Evolutionary conservation across 1,284 basidiomycete species (phyloP), one percentile per base, ranked within the genome.

Genomic region (Pseudozyma thailandica): DNA sequence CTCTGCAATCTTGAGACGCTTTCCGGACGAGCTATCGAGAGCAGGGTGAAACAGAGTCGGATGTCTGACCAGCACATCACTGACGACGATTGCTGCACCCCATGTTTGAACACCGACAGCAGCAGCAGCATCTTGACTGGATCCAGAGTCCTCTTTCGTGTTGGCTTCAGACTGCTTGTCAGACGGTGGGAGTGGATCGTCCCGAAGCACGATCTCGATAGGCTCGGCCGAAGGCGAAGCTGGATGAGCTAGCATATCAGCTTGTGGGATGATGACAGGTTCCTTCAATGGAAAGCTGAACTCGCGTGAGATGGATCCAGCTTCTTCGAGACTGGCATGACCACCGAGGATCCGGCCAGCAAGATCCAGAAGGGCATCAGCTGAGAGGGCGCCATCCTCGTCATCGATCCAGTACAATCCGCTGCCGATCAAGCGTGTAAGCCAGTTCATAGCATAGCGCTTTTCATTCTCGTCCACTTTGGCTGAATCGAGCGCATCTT

Each of bases 91-190:
- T 6, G 72, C 47, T 4, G 66, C 62, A 5, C 61, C 72, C 72
- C 72, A 74, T 3, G 72, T 74, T 41, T 72, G 66, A 2, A 70
- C 72, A 9, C 72, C 72, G 0, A 74, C 66, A 38, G 72, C 72
- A 9, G 58, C 72, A n/a, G 72, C 66, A 12, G 69, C 66, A 25
- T 60, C 59, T 35, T 71, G 57, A 23, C 52, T 63, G 1, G 56
- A 52, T 10, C 53, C 64, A 6, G 28, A 38, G 8, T 18, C 21
- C 0, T 35, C 39, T 1, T 31, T 28, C 7, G 49, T 39, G 23
- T 25, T 55, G 28, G 28, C n/a, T 50, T 60, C 56, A 18, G 52
- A 64, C n/a, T 52, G 37, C 9, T 49, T 49, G 33, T 57, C 39
- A 2, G 66, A 74, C n/a, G 68, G 59, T n/a, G 71, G 66, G 3